Evolutionary conservation across 192 early-diverging fungal genomes (phyloP), one percentile per base, ranked within the genome.

Genomic region (Lobosporangium transversale): DNA sequence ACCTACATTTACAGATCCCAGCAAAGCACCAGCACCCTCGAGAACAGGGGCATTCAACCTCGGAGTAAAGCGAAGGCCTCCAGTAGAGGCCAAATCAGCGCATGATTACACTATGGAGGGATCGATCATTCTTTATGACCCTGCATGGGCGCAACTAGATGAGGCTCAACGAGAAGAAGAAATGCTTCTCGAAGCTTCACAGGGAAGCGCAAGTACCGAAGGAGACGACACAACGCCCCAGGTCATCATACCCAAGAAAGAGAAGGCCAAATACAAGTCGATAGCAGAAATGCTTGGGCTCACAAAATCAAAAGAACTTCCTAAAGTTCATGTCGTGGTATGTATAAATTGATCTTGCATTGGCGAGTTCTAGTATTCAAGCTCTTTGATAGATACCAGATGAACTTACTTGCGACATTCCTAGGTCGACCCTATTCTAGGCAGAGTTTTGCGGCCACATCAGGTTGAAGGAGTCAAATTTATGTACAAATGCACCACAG

Each of bases 401-500:
- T 0, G 29, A 30, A n/a, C 30, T 30, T 42, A 5, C 12, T 35
- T 17, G 12, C 10, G 30, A 40, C n/a, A 15, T 18, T 2, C 17
- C 10, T 53, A 63, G 42, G 79, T 91, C 1, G 98, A 99, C 75
- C 98, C 98, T 6, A 79, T 89, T 1, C 84, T 99, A 1, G 88
- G 87, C 1, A 88, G 88, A 54, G 88, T 95, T 29, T 71, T 99
- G 62, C 89, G 98, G 15, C 97, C 97, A 3, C 98, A 99, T 75
- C 95, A 99, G 68, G 86, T 98, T 27, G 97, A 99, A 59, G 98
- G 98, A 32, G 95, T 99, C 33, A 82, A 82, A 63, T 99, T 99
- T 69, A 80, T 99, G 66, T 99, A 94, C 83, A 89, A 93, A 33
- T 99, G 98, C 80, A 88, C 91, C 0, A 98, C 94, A 15, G 97